Conservation (phyloP, 2,329 filamentous ascomycete genomes). For the Tolypocladium guangdongense region DNA sequence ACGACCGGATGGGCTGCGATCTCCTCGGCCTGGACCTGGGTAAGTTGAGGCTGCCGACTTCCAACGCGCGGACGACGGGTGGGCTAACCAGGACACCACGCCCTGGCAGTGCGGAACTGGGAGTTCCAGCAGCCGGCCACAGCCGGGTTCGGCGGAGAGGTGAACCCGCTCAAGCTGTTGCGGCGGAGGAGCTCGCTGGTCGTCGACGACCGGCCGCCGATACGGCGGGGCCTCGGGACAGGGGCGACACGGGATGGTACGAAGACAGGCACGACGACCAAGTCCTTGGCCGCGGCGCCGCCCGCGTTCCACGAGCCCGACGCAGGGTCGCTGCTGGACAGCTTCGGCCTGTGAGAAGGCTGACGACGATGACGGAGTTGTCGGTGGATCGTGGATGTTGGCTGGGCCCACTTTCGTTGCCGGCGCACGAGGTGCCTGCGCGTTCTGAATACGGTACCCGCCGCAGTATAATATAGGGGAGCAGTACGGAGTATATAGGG, state of each 20-base stretch:
- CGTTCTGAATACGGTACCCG: no score
- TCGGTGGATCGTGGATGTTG: not conserved
- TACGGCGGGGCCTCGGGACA: slow-evolving; percentile 30
- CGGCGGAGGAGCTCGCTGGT: slow-evolving; percentile 66
- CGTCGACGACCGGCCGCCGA: slow-evolving; percentile 58
- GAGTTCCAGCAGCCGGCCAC: slow-evolving; percentile 53
- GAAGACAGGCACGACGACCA: slow-evolving; percentile 20
- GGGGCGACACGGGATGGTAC: slow-evolving; percentile 1
- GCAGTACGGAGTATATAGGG: not conserved
- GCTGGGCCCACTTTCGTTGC: not conserved
- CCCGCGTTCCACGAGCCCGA: slow-evolving; percentile 91
- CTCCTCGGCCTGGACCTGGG: slow-evolving; percentile 75
- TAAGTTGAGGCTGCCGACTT: slow-evolving; percentile 26
- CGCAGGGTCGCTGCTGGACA: slow-evolving; percentile 76
- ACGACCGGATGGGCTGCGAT: slow-evolving; percentile 89
- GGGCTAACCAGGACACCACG: slow-evolving; percentile 7
- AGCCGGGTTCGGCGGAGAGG: slow-evolving; percentile 30
- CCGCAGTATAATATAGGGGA: no score
- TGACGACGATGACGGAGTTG: not conserved
- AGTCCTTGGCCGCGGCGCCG: slow-evolving; percentile 45
- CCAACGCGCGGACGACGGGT: not conserved
- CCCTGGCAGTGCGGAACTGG: slow-evolving; percentile 58
- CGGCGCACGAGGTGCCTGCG: not conserved
- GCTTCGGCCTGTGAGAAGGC: slow-evolving; percentile 66
- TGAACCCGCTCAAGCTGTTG: slow-evolving; percentile 58